Percentiles rank a stretch among this genome's conserved stretches.
Evolutionary conservation across 2,329 filamentous ascomycete genomes (phyloP).

Genomic region (Neonectria ditissima): DNA sequence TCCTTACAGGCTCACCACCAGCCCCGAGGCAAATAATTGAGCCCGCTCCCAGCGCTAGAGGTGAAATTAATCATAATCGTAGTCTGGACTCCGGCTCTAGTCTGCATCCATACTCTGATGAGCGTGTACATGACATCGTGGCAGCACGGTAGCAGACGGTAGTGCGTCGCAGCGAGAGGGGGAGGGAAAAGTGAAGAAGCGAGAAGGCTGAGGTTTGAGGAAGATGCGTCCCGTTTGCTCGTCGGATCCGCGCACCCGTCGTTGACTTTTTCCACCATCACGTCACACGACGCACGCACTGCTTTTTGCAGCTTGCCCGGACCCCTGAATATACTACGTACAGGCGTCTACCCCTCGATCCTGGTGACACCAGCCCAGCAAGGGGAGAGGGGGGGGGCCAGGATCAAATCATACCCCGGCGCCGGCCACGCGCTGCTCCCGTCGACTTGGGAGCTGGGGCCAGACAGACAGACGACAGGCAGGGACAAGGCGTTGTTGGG

Average conservation of each 20-base stretch:
- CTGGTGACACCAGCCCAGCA: neutral
- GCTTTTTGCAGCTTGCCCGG: neutral
- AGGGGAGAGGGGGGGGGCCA: neutral
- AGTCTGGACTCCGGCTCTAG: constrained; percentile 20
- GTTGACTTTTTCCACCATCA: neutral
- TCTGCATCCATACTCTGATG: constrained; percentile 12
- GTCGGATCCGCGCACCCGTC: no score
- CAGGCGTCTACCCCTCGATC: neutral
- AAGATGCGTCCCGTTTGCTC: no score
- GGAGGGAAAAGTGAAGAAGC: no score
- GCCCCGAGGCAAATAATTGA: constrained; percentile 20
- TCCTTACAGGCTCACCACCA: neutral
- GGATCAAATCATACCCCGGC: neutral
- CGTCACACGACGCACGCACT: neutral
- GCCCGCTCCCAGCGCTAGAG: constrained; percentile 22
- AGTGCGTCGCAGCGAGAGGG: no score
- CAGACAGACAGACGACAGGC: neutral
- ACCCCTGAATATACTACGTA: neutral
- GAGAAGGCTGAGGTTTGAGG: no score
- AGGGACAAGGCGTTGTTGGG: no score
- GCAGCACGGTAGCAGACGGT: no score
- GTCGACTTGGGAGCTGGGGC: neutral
- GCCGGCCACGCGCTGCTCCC: constrained; percentile 1
- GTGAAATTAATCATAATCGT: constrained; percentile 18
- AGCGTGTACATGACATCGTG: neutral